A percentile compares a stretch with the other conserved stretches of the same genome.
phyloP scores from a whole-genome alignment of 805 yeast species.

The Isabelozyma gotoi region DNA sequence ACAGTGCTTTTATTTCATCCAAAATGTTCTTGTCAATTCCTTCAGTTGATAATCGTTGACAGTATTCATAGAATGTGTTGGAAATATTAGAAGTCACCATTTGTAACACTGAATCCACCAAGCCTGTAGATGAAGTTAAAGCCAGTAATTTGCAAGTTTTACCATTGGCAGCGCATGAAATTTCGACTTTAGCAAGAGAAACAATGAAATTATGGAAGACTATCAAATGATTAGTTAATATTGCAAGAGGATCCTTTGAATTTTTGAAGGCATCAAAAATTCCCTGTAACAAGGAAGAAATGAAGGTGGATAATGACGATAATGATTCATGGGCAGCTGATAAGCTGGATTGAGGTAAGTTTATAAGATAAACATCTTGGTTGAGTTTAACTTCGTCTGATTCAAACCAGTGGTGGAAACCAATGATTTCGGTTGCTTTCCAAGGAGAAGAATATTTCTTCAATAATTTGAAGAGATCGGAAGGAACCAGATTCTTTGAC shows the following conservation, averaged over 20 bases:
- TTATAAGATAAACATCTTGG: slow-evolving; percentile 4
- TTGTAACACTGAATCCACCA: slow-evolving; percentile 1
- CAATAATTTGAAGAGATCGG: slow-evolving; percentile 12
- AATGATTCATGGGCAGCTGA: slow-evolving; percentile 1
- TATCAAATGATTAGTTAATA: slow-evolving; percentile 8
- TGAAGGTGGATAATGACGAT: slow-evolving; percentile 2
- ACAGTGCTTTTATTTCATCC: not conserved
- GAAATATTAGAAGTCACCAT: not conserved
- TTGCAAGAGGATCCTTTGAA: not conserved
- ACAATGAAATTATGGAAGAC: slow-evolving; percentile 26
- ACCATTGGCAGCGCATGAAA: slow-evolving; percentile 11
- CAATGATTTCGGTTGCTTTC: slow-evolving; percentile 26
- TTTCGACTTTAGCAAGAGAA: slow-evolving; percentile 22
- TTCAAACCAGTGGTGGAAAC: slow-evolving; percentile 35
- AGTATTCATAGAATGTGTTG: not conserved
- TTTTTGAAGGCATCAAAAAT: not conserved
- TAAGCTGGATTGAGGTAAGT: not conserved
- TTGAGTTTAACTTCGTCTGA: slow-evolving; percentile 12
- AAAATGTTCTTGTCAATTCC: not conserved
- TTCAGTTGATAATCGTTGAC: not conserved
- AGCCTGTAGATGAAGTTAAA: slow-evolving; percentile 5
- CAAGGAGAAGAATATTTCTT: slow-evolving; percentile 18
- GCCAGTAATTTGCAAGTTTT: slow-evolving; percentile 12
- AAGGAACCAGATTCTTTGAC: slow-evolving; percentile 2
- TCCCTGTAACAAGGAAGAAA: slow-evolving; percentile 3